These are phyloP conservation scores for Prunus kanzakura DNA, from an alignment of 306 rosid species.

Conservation along the genomic window DNA sequence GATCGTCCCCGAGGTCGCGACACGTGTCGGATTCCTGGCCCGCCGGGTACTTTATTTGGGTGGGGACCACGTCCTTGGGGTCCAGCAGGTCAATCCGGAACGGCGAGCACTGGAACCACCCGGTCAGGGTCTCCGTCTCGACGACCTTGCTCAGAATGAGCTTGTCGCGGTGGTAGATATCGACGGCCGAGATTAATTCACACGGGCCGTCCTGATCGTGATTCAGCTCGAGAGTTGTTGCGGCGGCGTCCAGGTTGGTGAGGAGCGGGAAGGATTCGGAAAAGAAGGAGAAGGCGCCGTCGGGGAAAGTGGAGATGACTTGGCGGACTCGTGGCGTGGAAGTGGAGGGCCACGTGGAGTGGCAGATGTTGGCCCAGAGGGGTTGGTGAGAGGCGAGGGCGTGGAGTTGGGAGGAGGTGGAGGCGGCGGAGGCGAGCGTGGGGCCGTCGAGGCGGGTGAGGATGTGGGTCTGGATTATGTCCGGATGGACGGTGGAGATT, in stretches of 20 bases:
- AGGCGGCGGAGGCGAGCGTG: constrained; percentile 50
- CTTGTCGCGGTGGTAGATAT: constrained; percentile 38
- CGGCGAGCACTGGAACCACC: constrained; percentile 77
- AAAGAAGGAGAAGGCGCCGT: constrained; percentile 61
- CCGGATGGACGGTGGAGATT: constrained; percentile 53
- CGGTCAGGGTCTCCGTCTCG: constrained; percentile 64
- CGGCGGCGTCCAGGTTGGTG: background rate
- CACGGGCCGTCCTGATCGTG: constrained; percentile 20
- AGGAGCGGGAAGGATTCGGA: constrained; percentile 47
- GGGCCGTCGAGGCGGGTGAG: constrained; percentile 73
- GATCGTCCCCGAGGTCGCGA: constrained; percentile 20
- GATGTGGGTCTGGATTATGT: constrained; percentile 57
- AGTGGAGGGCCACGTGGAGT: constrained; percentile 75
- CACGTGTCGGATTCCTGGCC: constrained; percentile 26
- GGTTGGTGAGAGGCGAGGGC: constrained; percentile 32
- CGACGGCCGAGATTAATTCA: constrained; percentile 64
- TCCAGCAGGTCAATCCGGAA: constrained; percentile 63
- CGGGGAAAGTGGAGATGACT: constrained; percentile 46
- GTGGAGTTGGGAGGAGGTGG: constrained; percentile 49
- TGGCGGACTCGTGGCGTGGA: constrained; percentile 38
- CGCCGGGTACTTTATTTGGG: constrained; percentile 30
- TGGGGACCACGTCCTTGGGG: constrained; percentile 58
- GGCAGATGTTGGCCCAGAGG: constrained; percentile 61
- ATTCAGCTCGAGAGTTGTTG: background rate
- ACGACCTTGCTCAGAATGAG: constrained; percentile 49